phyloP scores from a whole-genome alignment of 208 protist species.

The Entamoeba histolytica region DNA sequence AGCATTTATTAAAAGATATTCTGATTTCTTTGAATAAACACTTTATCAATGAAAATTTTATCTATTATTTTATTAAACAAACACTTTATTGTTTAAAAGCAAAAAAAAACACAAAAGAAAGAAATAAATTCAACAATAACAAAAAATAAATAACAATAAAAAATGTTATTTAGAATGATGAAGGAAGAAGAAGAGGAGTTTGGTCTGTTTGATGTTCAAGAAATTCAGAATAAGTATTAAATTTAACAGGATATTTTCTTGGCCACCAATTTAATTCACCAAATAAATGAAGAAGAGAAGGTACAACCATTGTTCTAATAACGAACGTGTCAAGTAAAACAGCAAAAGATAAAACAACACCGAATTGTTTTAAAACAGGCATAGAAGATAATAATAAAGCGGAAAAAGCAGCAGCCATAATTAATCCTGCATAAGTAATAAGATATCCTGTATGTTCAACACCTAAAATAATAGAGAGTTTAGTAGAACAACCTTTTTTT shows the following conservation, averaged over 20 bases:
- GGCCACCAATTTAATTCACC: conserved; percentile 38
- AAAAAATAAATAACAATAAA: too few relatives aligned
- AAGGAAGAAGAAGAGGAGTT: too few relatives aligned
- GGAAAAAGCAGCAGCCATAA: conserved; percentile 41
- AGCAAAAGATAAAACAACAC: conserved; percentile 29
- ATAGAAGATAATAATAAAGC: conserved; percentile 34
- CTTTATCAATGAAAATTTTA: too few relatives aligned
- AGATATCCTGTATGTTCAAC: conserved; percentile 25
- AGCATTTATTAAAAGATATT: too few relatives aligned
- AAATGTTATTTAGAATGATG: too few relatives aligned
- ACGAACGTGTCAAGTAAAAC: conserved; percentile 43
- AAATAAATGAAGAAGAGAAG: conserved; percentile 27
- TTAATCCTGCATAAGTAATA: conserved; percentile 40
- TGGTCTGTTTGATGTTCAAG: too few relatives aligned
- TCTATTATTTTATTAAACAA: too few relatives aligned
- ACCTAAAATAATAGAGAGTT: conserved; percentile 13
- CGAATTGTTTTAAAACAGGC: conserved; percentile 31
- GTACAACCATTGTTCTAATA: conserved; percentile 36
- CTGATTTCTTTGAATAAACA: too few relatives aligned
- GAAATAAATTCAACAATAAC: too few relatives aligned
- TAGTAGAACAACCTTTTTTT: not conserved
- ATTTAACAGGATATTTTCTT: not conserved
- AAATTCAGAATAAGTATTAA: not conserved
- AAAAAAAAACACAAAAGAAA: too few relatives aligned
- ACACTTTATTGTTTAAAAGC: too few relatives aligned